These are phyloP conservation scores for Moesziomyces sp. DNA, from an alignment of 1,284 basidiomycete species.

Conservation along the genomic window DNA sequence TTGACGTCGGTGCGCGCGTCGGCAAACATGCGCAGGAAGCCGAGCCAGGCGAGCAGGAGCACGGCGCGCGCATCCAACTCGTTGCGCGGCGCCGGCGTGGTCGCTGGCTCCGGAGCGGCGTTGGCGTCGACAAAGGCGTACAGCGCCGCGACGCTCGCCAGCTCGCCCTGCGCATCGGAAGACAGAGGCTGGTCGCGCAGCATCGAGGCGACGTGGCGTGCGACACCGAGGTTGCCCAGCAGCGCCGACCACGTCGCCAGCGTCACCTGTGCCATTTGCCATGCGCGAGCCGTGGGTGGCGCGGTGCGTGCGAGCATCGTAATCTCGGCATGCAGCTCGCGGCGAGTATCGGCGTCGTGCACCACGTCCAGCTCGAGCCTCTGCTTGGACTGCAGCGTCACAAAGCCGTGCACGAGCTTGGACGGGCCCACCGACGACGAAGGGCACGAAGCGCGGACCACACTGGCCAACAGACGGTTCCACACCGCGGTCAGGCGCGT, in stretches of 20 bases:
- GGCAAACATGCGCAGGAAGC: slow-evolving; percentile 49
- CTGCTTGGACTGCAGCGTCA: slow-evolving; percentile 28
- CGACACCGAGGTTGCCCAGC: slow-evolving; percentile 47
- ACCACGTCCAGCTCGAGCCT: slow-evolving; percentile 46
- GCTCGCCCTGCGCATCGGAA: slow-evolving; percentile 2
- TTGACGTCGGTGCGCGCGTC: slow-evolving; percentile 5
- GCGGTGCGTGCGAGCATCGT: slow-evolving; percentile 42
- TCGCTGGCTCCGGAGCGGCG: background rate
- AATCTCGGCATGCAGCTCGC: slow-evolving; percentile 42
- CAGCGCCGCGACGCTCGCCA: slow-evolving; percentile 19
- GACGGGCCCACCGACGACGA: slow-evolving; percentile 9
- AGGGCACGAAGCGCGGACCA: slow-evolving; percentile 51
- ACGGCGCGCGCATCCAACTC: slow-evolving; percentile 48
- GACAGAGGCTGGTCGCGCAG: slow-evolving; percentile 19
- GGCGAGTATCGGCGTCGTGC: slow-evolving; percentile 25
- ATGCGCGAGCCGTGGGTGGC: slow-evolving; percentile 33
- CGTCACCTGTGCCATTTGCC: slow-evolving; percentile 46
- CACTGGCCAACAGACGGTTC: slow-evolving; percentile 49
- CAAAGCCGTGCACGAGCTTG: slow-evolving; percentile 17
- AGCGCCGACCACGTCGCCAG: slow-evolving; percentile 57
- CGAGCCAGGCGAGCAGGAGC: slow-evolving; percentile 50
- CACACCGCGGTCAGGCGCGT: slow-evolving; percentile 50
- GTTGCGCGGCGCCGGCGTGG: slow-evolving; percentile 7
- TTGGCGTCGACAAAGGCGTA: slow-evolving; percentile 18
- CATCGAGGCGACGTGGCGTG: slow-evolving; percentile 33